Base-by-base conservation (phyloP, 1,139 yeast species). In the Nakaseomyces glabratus region DNA sequence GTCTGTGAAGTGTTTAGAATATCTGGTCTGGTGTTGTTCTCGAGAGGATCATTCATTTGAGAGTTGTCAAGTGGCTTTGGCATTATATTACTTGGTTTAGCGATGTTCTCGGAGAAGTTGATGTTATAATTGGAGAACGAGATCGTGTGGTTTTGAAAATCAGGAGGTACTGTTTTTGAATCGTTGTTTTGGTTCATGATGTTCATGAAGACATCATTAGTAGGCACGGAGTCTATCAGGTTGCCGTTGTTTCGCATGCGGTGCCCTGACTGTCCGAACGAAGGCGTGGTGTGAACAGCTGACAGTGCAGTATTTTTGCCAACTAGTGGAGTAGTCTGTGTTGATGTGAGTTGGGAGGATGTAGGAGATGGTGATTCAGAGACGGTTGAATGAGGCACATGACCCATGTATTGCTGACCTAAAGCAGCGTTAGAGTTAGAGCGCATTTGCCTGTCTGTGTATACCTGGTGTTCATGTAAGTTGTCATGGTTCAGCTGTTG, bases 201-300 rank as follows among this genome's bases (percentile, higher is more conserved):
- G n/a, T 25, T 34, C 47, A 85, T 63, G 54, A 85, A 85, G 39
- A 85, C 95, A 56, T 85, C 95, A 51, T 82, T 85, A n/a, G 95
- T 85, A 12, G 82, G 73, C 2, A 81, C 90, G 1, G 85, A 78
- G 49, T 80, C 90, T 63, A 72, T 69, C 32, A 72, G 35, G 35
- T 50, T 49, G 15, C 51, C 52, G 36, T 51, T 51, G 6, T 49
- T 26, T 9, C 18, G 17, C 14, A 17, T 26, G 4, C 30, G 20
- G 13, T 26, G 30, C 1, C n/a, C 11, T n/a, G n/a, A n/a, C n/a
- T 26, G 30, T 5, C 21, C 6, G 15, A 26, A 26, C 4, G 30
- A 20, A 17, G 30, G 30, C 5, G 30, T 26, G 6, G 30, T 26
- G 6, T 26, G 30, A 18, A 17, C 18, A 5, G 30, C 17, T n/a